Percentiles rank a stretch among this genome's conserved stretches.
phyloP scores from a whole-genome alignment of 1,139 yeast genomes.

The Yamadazyma buinensis region DNA sequence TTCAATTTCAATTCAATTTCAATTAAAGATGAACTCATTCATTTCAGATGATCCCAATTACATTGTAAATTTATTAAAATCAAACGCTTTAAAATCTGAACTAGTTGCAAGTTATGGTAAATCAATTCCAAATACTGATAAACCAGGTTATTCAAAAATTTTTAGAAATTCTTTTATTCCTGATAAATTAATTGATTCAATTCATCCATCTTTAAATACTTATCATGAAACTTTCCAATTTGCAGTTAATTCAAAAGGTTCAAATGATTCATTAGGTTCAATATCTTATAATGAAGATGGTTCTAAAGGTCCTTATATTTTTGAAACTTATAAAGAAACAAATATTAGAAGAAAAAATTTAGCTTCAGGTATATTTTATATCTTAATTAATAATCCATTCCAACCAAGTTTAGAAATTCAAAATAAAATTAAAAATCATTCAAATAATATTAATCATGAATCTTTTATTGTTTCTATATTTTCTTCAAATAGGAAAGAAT shows the following conservation, averaged over 20 bases:
- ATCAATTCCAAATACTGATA: constrained; percentile 44
- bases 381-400: constrained; percentile 44
- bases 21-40: too few species aligned
- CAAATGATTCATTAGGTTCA: constrained; percentile 48
- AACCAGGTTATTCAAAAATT: constrained; percentile 49
- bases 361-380: constrained; percentile 62
- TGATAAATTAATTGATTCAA: constrained; percentile 33
- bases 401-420: constrained; percentile 23
- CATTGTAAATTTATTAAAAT: too few species aligned
- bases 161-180: constrained; percentile 40
- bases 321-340: constrained; percentile 42
- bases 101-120: too few species aligned
- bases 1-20: too few species aligned
- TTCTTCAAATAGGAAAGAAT: constrained; percentile 35
- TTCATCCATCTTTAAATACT: constrained; percentile 52
- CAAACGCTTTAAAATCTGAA: too few species aligned
- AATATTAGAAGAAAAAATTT: constrained; percentile 43
- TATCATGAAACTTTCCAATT: constrained; percentile 46
- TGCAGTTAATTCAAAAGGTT: constrained; percentile 31
- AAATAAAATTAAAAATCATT: constrained; percentile 21
- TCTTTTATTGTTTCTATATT: constrained; percentile 31
- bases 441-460: constrained; percentile 15
- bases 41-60: too few species aligned
- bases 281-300: constrained; percentile 36
- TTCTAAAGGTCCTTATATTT: constrained; percentile 45